Evolutionary conservation across 129 eudicot species (phyloP), one percentile per base, ranked within the genome.

Genomic region (Flaveria brownii): DNA sequence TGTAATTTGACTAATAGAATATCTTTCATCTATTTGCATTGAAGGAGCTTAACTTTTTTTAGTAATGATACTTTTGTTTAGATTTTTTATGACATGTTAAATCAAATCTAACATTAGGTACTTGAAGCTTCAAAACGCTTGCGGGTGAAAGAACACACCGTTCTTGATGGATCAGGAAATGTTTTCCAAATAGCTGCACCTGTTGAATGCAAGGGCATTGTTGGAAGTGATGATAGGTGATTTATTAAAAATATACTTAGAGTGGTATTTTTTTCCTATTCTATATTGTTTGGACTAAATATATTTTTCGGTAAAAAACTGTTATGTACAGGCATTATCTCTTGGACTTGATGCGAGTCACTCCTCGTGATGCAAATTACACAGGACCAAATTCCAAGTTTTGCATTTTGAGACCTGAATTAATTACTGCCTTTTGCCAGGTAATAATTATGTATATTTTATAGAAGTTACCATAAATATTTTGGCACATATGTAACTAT

Each of bases 151-250:
- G 99, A 95, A 82, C 99, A 95, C 80, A 39, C 84, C 11, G 97
- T 95, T 52, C 77, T 85, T 77, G 99, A 95, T 85, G 97, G 92
- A 78, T 83, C 96, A 76, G 97, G 99, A 76, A 82, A 81, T 82
- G 91, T 78, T 65, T 84, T 89, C 78, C 90, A 83, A 82, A 82
- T 95, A 83, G 99, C 99, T 61, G 99, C 97, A 42, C 99, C 99
- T 55, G 99, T 95, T 45, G 99, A 95, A 87, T 91, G 97, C 94
- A 95, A 95, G 86, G 99, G 99, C 74, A 95, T 95, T 86, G 96
- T 95, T 78, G 99, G 99, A 50, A 95, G 99, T 80, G 99, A 95
- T 77, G 97, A 95, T 86, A 91, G 99, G 99, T 95, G 65, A 80
- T 62, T 68, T 54, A 18, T 36, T 25, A 4, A 9, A 13, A 57